phyloP scores from a whole-genome alignment of 176 grass and related monocot genomes.

The Thinopyrum elongatum region DNA sequence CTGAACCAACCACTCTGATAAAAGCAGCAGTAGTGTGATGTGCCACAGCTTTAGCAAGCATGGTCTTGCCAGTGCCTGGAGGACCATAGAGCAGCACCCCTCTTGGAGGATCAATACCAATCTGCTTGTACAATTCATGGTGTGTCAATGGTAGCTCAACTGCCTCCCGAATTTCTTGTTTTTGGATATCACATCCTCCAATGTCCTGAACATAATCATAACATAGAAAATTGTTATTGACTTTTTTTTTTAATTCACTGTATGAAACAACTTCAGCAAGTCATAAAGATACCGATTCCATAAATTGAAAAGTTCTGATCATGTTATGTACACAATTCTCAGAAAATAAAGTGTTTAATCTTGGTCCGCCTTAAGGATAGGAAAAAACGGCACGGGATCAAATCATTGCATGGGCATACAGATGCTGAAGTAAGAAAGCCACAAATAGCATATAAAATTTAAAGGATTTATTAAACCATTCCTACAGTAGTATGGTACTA shows the following conservation, averaged over 20 bases:
- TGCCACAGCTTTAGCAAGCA: constrained; percentile 96
- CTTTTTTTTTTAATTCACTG: not conserved
- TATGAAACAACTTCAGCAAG: not conserved
- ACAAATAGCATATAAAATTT: not conserved
- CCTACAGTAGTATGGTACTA: not conserved
- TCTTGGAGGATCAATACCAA: constrained; percentile 95
- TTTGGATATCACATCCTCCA: constrained; percentile 97
- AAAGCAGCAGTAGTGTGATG: constrained; percentile 94
- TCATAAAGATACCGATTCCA: not conserved
- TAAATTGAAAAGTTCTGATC: not conserved
- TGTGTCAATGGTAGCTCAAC: constrained; percentile 72
- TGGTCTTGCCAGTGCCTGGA: constrained; percentile 93
- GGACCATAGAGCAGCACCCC: constrained; percentile 93
- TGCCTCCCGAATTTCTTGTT: constrained; percentile 95
- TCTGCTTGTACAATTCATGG: constrained; percentile 91
- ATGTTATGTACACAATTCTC: not conserved
- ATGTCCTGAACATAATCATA: constrained; percentile 72
- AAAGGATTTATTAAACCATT: not conserved
- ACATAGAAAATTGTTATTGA: not conserved
- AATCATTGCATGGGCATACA: not conserved
- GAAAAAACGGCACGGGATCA: not conserved
- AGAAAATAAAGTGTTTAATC: not conserved
- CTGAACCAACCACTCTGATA: constrained; percentile 93
- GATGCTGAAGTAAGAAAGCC: not conserved
- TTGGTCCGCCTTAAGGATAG: not conserved